phyloP scores from a whole-genome alignment of 352 stramenopile species.

The Pythium apleroticum region DNA sequence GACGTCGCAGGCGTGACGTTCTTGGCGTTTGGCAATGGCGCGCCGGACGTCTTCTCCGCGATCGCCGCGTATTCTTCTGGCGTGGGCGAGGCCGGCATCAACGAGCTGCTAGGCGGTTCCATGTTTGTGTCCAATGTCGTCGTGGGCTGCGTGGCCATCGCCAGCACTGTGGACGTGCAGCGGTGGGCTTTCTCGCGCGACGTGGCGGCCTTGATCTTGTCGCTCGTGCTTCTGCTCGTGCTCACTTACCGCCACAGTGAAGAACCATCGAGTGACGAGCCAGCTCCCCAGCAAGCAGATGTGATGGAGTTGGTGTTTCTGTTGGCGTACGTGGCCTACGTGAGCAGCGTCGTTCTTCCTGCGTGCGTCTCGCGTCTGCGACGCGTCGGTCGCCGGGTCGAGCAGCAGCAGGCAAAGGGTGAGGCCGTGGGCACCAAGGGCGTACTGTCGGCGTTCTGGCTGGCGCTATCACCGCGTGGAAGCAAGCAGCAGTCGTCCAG shows the following conservation, averaged over 20 bases:
- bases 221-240: slow-evolving; percentile 51
- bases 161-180: slow-evolving; percentile 59
- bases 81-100: slow-evolving; percentile 80
- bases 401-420: slow-evolving; percentile 1
- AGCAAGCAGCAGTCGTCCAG: slow-evolving; percentile 19
- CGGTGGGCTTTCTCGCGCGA: slow-evolving; percentile 70
- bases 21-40: slow-evolving; percentile 97
- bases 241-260: slow-evolving; percentile 18
- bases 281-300: slow-evolving; percentile 3
- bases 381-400: not conserved
- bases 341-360: slow-evolving; percentile 55
- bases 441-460: slow-evolving; percentile 80
- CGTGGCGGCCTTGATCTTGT: slow-evolving; percentile 45
- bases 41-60: slow-evolving; percentile 95
- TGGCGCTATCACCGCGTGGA: slow-evolving; percentile 44
- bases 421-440: slow-evolving; percentile 10
- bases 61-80: slow-evolving; percentile 85
- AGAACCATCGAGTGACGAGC: not conserved
- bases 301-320: slow-evolving; percentile 49
- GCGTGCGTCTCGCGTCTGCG: slow-evolving; percentile 44
- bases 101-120: slow-evolving; percentile 92
- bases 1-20: slow-evolving; percentile 97
- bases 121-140: slow-evolving; percentile 97
- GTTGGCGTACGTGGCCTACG: slow-evolving; percentile 54
- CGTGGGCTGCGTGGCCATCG: slow-evolving; percentile 84